Evolutionary conservation across 2,329 filamentous ascomycete genomes (phyloP).

Genomic region (Trichoderma aggressivum): DNA sequence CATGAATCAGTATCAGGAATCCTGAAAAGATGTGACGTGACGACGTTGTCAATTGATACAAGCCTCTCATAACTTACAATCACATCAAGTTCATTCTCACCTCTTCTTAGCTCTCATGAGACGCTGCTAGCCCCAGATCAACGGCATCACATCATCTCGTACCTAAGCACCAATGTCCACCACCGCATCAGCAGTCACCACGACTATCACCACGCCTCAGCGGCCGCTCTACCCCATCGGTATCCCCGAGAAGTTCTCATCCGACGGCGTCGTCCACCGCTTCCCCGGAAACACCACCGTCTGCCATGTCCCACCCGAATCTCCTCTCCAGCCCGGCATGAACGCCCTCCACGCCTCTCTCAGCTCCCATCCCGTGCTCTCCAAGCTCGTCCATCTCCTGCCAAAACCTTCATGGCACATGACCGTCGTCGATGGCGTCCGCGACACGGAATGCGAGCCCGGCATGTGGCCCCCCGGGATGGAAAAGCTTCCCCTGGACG

Average conservation of each 20-base stretch:
- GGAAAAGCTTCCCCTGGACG: conserved; percentile 18
- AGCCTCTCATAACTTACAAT: background rate
- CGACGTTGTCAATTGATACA: background rate
- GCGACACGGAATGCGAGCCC: conserved; percentile 22
- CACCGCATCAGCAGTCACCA: background rate
- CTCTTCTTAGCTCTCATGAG: background rate
- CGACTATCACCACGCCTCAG: background rate
- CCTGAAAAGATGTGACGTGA: background rate
- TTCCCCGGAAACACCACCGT: conserved; percentile 23
- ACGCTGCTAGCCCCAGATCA: background rate
- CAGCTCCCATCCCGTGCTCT: conserved; percentile 19
- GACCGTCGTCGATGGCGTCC: conserved; percentile 25
- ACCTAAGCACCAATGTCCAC: background rate
- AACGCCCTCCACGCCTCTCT: conserved; percentile 21
- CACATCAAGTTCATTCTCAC: background rate
- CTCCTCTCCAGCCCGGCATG: conserved; percentile 18
- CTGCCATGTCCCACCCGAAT: conserved; percentile 21
- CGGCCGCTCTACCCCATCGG: conserved; percentile 21
- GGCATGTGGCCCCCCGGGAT: conserved; percentile 23
- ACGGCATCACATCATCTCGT: background rate
- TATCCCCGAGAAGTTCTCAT: conserved; percentile 21
- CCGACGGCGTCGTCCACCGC: conserved; percentile 20
- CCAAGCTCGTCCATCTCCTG: conserved; percentile 19
- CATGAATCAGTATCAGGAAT: background rate
- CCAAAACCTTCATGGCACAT: conserved; percentile 25